Conservation (phyloP, 1,284 basidiomycete species). For the Afroboletus lepidellus region DNA sequence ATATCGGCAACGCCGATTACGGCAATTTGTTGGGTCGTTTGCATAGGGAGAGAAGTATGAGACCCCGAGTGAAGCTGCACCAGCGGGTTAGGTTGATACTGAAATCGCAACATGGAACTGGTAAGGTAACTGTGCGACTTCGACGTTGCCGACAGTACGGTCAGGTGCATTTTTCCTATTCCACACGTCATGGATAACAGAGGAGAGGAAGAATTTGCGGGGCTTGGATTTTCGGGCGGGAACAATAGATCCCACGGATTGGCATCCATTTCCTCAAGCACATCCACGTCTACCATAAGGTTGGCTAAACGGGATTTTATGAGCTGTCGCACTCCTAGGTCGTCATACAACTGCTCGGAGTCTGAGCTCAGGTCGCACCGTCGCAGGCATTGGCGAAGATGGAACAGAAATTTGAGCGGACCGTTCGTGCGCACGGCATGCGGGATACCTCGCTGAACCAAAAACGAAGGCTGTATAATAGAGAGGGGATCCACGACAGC, state of each 20-base stretch:
- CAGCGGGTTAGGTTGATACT: conserved; percentile 21
- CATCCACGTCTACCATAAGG: conserved; percentile 47
- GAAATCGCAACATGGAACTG: conserved; percentile 28
- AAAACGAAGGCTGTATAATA: conserved; percentile 75
- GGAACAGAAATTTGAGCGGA: conserved; percentile 68
- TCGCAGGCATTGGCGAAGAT: conserved; percentile 60
- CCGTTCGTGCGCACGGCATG: conserved; percentile 61
- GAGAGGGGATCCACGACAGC: conserved; percentile 70
- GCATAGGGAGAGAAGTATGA: conserved; percentile 18
- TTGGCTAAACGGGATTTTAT: conserved; percentile 41
- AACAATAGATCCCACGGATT: conserved; percentile 35
- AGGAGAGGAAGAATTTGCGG: conserved; percentile 2
- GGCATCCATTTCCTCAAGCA: conserved; percentile 32
- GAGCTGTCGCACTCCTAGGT: conserved; percentile 27
- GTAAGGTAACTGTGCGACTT: conserved; percentile 28
- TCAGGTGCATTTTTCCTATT: conserved; percentile 20
- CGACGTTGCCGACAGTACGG: conserved; percentile 20
- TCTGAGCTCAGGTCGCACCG: conserved; percentile 10
- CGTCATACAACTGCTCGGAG: conserved; percentile 9
- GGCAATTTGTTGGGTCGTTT: conserved; percentile 37
- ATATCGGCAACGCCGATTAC: conserved; percentile 44
- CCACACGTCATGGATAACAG: conserved; percentile 17
- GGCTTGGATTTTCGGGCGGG: conserved; percentile 9
- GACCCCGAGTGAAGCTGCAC: conserved; percentile 13
- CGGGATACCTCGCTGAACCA: conserved; percentile 71